These are phyloP conservation scores for Rhizopus sp. DNA, from an alignment of 371 early-diverging fungal genomes.

Conservation along the genomic window DNA sequence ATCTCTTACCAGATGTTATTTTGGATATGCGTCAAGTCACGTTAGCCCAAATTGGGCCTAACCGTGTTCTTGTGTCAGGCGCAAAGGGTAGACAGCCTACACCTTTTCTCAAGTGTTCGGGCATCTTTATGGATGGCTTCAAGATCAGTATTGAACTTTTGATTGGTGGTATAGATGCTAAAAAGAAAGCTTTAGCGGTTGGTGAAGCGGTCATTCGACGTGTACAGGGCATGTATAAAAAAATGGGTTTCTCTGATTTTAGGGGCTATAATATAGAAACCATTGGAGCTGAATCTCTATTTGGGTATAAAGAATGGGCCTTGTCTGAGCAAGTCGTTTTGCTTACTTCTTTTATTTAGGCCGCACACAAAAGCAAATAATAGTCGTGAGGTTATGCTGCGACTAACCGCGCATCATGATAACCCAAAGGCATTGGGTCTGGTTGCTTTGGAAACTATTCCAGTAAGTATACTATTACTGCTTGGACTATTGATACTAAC, in stretches of 20 bases:
- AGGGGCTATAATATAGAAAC: constrained; percentile 60
- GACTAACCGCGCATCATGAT: constrained; percentile 65
- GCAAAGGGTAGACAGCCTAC: constrained; percentile 72
- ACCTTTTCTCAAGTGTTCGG: constrained; percentile 67
- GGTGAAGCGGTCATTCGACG: constrained; percentile 66
- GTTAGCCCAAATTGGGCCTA: constrained; percentile 55
- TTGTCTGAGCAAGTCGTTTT: not conserved
- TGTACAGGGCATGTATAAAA: constrained; percentile 51
- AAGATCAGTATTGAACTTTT: constrained; percentile 68
- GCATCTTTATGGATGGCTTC: constrained; percentile 71
- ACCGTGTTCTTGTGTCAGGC: constrained; percentile 67
- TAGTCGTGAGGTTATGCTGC: constrained; percentile 68
- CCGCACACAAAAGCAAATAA: constrained; percentile 50
- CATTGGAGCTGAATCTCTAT: constrained; percentile 70
- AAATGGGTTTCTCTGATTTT: constrained; percentile 53
- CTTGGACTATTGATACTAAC: not conserved
- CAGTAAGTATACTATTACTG: constrained; percentile 37
- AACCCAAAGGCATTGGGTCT: constrained; percentile 57
- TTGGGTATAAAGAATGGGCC: constrained; percentile 54
- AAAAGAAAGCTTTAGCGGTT: constrained; percentile 64
- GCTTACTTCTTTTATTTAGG: constrained; percentile 23
- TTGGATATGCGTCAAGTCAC: constrained; percentile 68
- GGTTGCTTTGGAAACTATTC: constrained; percentile 69
- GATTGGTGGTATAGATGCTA: constrained; percentile 70
- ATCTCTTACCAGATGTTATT: constrained; percentile 75